Conservation (phyloP, 352 stramenopile genomes). For the Phytophthora sp. region DNA sequence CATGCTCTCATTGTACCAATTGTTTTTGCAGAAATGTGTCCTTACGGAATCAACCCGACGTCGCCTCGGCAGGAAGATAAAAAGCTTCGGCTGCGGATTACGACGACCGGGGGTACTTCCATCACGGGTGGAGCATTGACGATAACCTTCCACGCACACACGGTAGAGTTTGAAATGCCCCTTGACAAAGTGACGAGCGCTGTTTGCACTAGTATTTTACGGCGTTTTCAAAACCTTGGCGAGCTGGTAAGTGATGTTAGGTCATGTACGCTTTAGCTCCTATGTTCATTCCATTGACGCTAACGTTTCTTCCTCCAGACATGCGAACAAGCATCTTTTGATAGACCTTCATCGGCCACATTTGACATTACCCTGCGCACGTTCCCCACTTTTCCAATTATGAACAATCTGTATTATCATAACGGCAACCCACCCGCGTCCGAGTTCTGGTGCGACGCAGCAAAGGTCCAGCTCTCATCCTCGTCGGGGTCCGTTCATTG, state of each 20-base stretch:
- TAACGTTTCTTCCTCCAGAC: slow-evolving; percentile 28
- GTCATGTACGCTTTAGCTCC: neutral
- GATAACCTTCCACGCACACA: slow-evolving; percentile 72
- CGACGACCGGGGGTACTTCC: slow-evolving; percentile 12
- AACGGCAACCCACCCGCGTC: slow-evolving; percentile 56
- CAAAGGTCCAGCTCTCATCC: slow-evolving; percentile 33
- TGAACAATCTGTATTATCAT: slow-evolving; percentile 83
- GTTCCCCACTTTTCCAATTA: slow-evolving; percentile 75
- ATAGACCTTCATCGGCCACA: slow-evolving; percentile 34
- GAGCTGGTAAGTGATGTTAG: slow-evolving; percentile 46
- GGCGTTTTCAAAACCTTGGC: slow-evolving; percentile 73
- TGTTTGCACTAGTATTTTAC: slow-evolving; percentile 63
- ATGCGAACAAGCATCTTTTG: slow-evolving; percentile 46
- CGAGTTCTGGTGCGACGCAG: slow-evolving; percentile 68
- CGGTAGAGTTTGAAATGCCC: slow-evolving; percentile 67
- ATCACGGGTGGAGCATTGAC: slow-evolving; percentile 52
- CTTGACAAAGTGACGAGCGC: slow-evolving; percentile 61
- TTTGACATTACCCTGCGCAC: slow-evolving; percentile 69
- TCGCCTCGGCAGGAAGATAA: slow-evolving; percentile 50
- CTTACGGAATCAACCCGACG: slow-evolving; percentile 63
- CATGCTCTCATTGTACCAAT: neutral
- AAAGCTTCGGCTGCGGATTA: slow-evolving; percentile 54
- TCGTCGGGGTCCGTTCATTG: slow-evolving; percentile 39
- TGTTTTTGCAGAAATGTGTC: slow-evolving; percentile 72
- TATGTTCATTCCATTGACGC: neutral